Percentiles rank a stretch among this genome's conserved stretches.
phyloP scores from a whole-genome alignment of 2,329 filamentous ascomycete species.

The Cercospora berteroae region DNA sequence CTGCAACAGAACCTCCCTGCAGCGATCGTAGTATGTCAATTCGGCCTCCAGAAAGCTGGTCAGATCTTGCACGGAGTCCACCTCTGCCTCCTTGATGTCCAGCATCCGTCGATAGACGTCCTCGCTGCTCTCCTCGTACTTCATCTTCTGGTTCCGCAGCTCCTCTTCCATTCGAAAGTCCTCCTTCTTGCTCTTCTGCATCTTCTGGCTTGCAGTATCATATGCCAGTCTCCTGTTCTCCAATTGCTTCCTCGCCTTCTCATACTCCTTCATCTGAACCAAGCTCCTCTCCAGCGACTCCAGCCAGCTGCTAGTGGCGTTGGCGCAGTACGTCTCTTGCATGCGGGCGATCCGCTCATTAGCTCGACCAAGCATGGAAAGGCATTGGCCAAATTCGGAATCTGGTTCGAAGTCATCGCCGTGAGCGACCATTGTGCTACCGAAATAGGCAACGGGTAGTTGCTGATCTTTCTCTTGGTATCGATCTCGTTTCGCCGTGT shows the following conservation, averaged over 20 bases:
- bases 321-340: conserved; percentile 77
- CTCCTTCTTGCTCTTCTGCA: conserved; percentile 91
- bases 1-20: conserved; percentile 74
- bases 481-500: conserved; percentile 78
- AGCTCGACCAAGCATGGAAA: conserved; percentile 75
- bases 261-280: conserved; percentile 96
- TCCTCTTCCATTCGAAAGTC: conserved; percentile 94
- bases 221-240: conserved; percentile 86
- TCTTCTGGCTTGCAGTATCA: conserved; percentile 82
- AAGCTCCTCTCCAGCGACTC: conserved; percentile 87
- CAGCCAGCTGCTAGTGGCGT: conserved; percentile 79
- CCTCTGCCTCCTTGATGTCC: conserved; percentile 90
- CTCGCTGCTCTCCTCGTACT: conserved; percentile 93
- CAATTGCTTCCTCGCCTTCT: conserved; percentile 88
- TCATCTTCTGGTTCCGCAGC: conserved; percentile 82
- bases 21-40: conserved; percentile 86
- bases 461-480: conserved; percentile 85
- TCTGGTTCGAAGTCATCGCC: conserved; percentile 90
- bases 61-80: conserved; percentile 76
- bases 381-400: conserved; percentile 85
- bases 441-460: conserved; percentile 74
- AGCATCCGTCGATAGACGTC: conserved; percentile 91
- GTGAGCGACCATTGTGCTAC: conserved; percentile 80
- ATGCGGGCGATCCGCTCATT: conserved; percentile 84
- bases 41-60: conserved; percentile 82